phyloP scores from a whole-genome alignment of 2,329 filamentous ascomycete species.

The Aspergillus melleus region DNA sequence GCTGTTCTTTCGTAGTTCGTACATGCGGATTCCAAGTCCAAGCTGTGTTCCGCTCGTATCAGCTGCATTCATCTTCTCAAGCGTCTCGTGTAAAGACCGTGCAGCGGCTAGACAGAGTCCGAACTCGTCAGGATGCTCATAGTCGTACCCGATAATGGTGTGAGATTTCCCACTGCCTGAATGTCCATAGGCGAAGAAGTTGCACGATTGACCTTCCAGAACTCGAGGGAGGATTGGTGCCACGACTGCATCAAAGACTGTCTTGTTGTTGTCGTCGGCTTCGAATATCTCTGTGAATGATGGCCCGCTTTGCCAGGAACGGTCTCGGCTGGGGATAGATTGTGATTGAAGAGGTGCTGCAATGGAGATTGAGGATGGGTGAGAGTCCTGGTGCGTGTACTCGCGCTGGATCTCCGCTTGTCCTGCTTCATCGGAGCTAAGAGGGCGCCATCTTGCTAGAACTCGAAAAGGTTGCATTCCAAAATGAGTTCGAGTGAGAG shows the following conservation, averaged over 20 bases:
- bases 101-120: slow-evolving; percentile 42
- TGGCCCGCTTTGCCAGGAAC: slow-evolving; percentile 27
- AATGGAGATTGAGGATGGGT: too few relatives aligned
- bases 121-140: slow-evolving; percentile 32
- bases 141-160: slow-evolving; percentile 47
- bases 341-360: background rate
- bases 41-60: slow-evolving; percentile 18
- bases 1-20: slow-evolving; percentile 43
- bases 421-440: too few relatives aligned
- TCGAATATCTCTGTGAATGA: slow-evolving; percentile 26
- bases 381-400: too few relatives aligned
- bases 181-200: slow-evolving; percentile 47
- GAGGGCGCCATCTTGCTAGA: too few relatives aligned
- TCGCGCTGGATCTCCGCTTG: too few relatives aligned
- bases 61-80: slow-evolving; percentile 27
- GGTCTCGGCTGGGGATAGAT: background rate
- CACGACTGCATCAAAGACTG: slow-evolving; percentile 33
- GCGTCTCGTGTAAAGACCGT: slow-evolving; percentile 25
- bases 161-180: slow-evolving; percentile 46
- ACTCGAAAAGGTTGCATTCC: too few relatives aligned
- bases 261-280: slow-evolving; percentile 22
- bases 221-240: slow-evolving; percentile 35
- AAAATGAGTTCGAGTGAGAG: too few relatives aligned
- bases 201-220: slow-evolving; percentile 39
- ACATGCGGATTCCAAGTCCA: slow-evolving; percentile 42